Conservation (phyloP, 257 asterid genomes). For the Petunia secreta region DNA sequence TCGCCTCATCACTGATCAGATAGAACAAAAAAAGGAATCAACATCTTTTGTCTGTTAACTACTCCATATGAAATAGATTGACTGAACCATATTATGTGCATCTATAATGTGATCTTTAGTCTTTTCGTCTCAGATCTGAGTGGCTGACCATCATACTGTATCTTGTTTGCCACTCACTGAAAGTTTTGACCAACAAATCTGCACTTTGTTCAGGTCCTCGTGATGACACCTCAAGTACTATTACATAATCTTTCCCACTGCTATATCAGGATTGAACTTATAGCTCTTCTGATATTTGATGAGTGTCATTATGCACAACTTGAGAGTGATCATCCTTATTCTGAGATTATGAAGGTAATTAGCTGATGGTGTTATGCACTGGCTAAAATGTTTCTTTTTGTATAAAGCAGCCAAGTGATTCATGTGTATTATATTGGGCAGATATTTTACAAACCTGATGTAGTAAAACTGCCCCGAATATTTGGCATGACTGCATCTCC, state of each 20-base stretch:
- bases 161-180: not conserved
- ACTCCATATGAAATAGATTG: not conserved
- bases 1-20: not conserved
- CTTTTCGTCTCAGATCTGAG: not conserved
- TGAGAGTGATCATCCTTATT: conserved; percentile 92
- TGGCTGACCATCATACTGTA: conserved; percentile 3
- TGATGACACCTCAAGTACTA: conserved; percentile 92
- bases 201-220: conserved; percentile 72
- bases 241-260: conserved; percentile 78
- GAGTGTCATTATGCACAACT: conserved; percentile 97
- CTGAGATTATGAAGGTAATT: conserved; percentile 96
- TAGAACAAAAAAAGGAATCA: not conserved
- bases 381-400: conserved; percentile 18
- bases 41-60: conserved; percentile 18
- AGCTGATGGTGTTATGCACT: conserved; percentile 16
- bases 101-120: conserved; percentile 10
- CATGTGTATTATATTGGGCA: conserved; percentile 42
- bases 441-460: conserved; percentile 76
- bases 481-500: conserved; percentile 99
- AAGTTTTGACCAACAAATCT: conserved; percentile 21
- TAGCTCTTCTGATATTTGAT: conserved; percentile 92
- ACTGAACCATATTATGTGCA: conserved; percentile 7
- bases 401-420: conserved; percentile 27
- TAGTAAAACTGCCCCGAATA: conserved; percentile 77
- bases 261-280: conserved; percentile 71